Evolutionary conservation across 208 protist genomes (phyloP).

Genomic region (Crithidia expoeki): DNA sequence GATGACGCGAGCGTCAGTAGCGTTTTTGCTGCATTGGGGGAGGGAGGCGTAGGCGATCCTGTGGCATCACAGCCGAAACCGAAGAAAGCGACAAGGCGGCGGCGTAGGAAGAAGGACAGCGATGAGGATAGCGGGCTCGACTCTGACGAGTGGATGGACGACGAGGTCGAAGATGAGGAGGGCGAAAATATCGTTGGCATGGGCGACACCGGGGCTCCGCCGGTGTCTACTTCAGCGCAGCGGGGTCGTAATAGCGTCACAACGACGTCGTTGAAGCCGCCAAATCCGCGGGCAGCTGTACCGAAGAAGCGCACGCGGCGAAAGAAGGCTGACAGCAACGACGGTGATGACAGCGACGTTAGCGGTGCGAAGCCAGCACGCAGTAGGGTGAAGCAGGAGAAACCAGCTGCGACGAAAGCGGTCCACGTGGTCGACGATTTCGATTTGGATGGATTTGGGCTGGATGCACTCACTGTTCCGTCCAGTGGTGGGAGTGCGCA

Average conservation of each 20-base stretch:
- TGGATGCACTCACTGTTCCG: constrained; percentile 56
- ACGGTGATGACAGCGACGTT: constrained; percentile 15
- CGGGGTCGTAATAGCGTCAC: neutral
- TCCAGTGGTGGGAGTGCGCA: neutral
- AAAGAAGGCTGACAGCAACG: constrained; percentile 26
- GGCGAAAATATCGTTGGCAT: constrained; percentile 39
- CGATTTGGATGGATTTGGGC: constrained; percentile 78
- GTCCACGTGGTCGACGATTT: constrained; percentile 49
- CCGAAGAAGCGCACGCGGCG: constrained; percentile 22
- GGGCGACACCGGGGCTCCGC: constrained; percentile 40
- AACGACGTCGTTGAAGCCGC: constrained; percentile 7
- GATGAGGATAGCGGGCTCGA: constrained; percentile 54
- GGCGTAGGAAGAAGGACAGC: constrained; percentile 55
- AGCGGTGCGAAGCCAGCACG: constrained; percentile 19
- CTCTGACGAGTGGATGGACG: constrained; percentile 43
- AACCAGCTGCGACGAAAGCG: constrained; percentile 4
- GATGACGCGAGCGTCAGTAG: constrained; percentile 11
- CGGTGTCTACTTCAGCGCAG: constrained; percentile 1
- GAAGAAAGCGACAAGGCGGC: constrained; percentile 34
- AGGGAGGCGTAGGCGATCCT: constrained; percentile 5
- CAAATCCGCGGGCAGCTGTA: constrained; percentile 19
- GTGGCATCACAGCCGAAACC: constrained; percentile 29
- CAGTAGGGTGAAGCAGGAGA: constrained; percentile 19
- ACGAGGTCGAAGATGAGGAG: constrained; percentile 36
- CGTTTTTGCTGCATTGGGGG: constrained; percentile 8